phyloP scores from a whole-genome alignment of 2,329 filamentous ascomycete genomes.

The Penicillium sp. region DNA sequence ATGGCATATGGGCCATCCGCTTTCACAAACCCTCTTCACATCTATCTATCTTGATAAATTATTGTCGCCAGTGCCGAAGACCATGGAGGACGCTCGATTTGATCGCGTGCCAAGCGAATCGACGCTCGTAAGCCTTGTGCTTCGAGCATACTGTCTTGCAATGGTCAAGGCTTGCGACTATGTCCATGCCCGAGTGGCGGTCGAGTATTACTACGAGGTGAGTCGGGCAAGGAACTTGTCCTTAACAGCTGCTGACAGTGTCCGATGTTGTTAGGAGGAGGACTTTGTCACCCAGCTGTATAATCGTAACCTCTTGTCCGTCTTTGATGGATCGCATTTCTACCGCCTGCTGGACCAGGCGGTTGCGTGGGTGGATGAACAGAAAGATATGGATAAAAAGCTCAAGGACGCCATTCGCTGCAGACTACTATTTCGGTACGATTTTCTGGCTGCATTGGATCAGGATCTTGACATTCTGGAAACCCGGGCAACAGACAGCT shows the following conservation, averaged over 20 bases:
- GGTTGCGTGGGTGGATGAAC: constrained; percentile 50
- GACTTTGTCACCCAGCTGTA: constrained; percentile 95
- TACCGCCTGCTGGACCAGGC: constrained; percentile 57
- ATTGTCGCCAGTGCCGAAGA: constrained; percentile 67
- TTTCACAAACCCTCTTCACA: constrained; percentile 92
- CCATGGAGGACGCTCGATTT: constrained; percentile 67
- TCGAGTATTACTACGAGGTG: constrained; percentile 90
- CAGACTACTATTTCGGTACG: constrained; percentile 66
- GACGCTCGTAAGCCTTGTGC: constrained; percentile 59
- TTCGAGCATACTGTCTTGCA: constrained; percentile 83
- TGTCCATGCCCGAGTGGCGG: constrained; percentile 73
- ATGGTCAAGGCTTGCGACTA: constrained; percentile 79
- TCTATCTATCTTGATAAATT: constrained; percentile 87
- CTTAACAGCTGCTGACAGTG: constrained; percentile 13
- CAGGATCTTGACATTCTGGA: constrained; percentile 33
- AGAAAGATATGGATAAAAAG: constrained; percentile 34
- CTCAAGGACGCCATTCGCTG: constrained; percentile 58
- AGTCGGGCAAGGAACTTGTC: constrained; percentile 17
- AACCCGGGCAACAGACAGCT: constrained; percentile 29
- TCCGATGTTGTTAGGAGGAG: constrained; percentile 67
- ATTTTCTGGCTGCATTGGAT: constrained; percentile 44
- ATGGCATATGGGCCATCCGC: constrained; percentile 93
- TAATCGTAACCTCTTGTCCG: constrained; percentile 71
- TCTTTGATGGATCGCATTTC: constrained; percentile 60
- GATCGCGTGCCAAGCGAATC: constrained; percentile 34